Conservation (phyloP, 495 filamentous ascomycete genomes). For the Hypoxylon subgilvum region DNA sequence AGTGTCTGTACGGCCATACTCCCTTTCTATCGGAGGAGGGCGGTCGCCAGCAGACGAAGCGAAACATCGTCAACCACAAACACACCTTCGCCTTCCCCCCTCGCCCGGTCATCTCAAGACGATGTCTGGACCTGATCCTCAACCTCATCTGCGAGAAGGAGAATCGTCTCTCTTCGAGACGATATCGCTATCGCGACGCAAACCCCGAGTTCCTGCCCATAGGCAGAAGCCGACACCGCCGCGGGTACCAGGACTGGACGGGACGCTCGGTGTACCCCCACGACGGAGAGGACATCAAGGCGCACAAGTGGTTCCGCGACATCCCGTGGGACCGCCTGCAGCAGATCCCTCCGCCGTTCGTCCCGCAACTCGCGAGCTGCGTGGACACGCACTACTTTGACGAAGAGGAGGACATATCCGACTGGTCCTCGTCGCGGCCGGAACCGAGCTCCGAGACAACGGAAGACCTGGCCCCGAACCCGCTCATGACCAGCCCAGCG, state of each 20-base stretch:
- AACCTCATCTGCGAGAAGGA: constrained; percentile 79
- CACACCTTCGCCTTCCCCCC: constrained; percentile 67
- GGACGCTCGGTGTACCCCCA: constrained; percentile 74
- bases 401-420: constrained; percentile 71
- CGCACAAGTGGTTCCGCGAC: constrained; percentile 73
- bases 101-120: constrained; percentile 62
- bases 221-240: constrained; percentile 13
- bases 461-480: constrained; percentile 24
- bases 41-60: constrained; percentile 73
- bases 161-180: constrained; percentile 71
- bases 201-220: constrained; percentile 24
- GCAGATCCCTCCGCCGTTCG: constrained; percentile 70
- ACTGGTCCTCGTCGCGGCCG: constrained; percentile 52
- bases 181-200: constrained; percentile 58
- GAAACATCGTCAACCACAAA: constrained; percentile 68
- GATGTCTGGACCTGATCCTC: constrained; percentile 75
- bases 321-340: constrained; percentile 74
- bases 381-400: constrained; percentile 93
- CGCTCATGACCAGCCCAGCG: too few relatives aligned
- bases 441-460: constrained; percentile 27
- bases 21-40: constrained; percentile 83
- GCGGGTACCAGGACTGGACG: constrained; percentile 43
- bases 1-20: constrained; percentile 90
- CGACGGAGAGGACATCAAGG: constrained; percentile 79
- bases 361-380: constrained; percentile 69